Evolutionary conservation across 139 green algal species (phyloP).

Genomic region (Chlamydomonas sp.): DNA sequence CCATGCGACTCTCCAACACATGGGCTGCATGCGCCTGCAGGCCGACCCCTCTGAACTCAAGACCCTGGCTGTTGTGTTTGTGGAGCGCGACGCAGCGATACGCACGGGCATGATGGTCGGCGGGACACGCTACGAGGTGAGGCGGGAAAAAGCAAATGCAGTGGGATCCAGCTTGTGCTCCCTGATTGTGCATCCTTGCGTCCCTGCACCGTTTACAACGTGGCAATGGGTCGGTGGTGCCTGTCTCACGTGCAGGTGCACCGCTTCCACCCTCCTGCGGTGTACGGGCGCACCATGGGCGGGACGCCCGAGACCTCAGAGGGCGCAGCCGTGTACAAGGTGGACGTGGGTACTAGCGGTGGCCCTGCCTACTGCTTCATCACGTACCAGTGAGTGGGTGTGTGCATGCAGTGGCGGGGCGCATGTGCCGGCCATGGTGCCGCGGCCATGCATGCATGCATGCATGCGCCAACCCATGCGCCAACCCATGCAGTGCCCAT

Average conservation of each 20-base stretch:
- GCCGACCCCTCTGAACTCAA: slow-evolving; percentile 28
- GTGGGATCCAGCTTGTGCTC: background rate
- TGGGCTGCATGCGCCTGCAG: background rate
- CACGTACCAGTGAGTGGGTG: slow-evolving; percentile 61
- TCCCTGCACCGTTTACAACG: background rate
- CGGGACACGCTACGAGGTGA: slow-evolving; percentile 8
- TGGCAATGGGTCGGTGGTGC: no score
- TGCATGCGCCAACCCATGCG: no score
- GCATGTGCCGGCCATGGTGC: no score
- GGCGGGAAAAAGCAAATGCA: background rate
- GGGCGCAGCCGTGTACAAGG: slow-evolving; percentile 49
- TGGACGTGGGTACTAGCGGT: slow-evolving; percentile 28
- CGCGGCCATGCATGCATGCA: no score
- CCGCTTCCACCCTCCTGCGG: slow-evolving; percentile 57
- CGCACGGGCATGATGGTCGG: slow-evolving; percentile 11
- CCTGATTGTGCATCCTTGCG: background rate
- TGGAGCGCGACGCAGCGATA: slow-evolving; percentile 37
- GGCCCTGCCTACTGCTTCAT: slow-evolving; percentile 40
- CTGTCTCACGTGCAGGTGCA: slow-evolving; percentile 55
- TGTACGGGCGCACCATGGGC: slow-evolving; percentile 61
- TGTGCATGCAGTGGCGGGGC: no score
- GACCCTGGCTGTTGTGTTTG: slow-evolving; percentile 16
- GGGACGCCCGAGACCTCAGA: slow-evolving; percentile 44
- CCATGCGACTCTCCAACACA: background rate
- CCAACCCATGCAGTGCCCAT: no score